Evolutionary conservation across 2,329 filamentous ascomycete species (phyloP).

Genomic region (Hypoxylon sp.): DNA sequence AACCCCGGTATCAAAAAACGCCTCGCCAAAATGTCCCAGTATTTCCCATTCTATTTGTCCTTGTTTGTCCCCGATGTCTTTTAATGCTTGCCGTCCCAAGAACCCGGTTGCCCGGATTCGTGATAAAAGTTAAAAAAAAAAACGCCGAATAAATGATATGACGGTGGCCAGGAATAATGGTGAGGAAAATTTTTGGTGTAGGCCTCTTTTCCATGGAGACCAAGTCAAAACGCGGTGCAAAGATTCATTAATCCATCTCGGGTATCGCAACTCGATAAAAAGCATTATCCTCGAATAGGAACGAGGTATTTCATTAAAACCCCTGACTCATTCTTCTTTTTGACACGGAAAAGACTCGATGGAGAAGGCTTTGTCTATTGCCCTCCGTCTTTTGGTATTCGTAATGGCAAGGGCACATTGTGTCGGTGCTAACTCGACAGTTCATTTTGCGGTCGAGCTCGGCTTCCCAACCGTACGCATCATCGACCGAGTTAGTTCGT

Average conservation of each 20-base stretch:
- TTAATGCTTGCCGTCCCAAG: constrained; percentile 32
- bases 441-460: constrained; percentile 50
- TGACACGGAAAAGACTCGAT: constrained; percentile 50
- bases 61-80: constrained; percentile 31
- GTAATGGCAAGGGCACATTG: constrained; percentile 36
- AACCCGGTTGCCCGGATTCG: constrained; percentile 32
- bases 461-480: constrained; percentile 65
- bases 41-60: constrained; percentile 33
- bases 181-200: constrained; percentile 17
- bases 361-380: constrained; percentile 49
- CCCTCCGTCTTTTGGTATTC: constrained; percentile 43
- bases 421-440: constrained; percentile 35
- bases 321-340: constrained; percentile 28
- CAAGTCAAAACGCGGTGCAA: too few species aligned
- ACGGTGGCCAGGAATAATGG: too few species aligned
- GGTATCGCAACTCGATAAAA: constrained; percentile 1
- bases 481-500: constrained; percentile 46
- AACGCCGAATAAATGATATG: constrained; percentile 31
- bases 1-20: constrained; percentile 27
- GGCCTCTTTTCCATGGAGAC: not conserved
- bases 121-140: constrained; percentile 28
- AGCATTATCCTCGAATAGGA: not conserved
- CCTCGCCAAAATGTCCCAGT: constrained; percentile 34
- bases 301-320: constrained; percentile 15
- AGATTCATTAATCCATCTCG: constrained; percentile 24